A percentile compares a stretch with the other conserved stretches of the same genome.
Conservation (phyloP, 306 rosid species). For the Vigna radiata region DNA sequence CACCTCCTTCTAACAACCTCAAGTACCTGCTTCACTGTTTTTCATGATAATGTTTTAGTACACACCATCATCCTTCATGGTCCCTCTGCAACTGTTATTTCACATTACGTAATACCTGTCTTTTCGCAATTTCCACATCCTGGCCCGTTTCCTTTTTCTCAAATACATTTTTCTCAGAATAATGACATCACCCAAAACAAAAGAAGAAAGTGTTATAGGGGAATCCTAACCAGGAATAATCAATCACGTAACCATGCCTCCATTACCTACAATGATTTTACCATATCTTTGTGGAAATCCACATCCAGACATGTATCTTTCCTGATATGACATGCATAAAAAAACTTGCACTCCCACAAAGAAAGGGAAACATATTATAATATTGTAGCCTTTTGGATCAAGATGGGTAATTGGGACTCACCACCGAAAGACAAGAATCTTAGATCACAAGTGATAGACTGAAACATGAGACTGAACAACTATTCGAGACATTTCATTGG, state of each 20-base stretch:
- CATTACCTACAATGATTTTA: slow-evolving; percentile 38
- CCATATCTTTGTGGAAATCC: slow-evolving; percentile 37
- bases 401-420: slow-evolving; percentile 31
- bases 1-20: not conserved
- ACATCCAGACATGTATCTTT: slow-evolving; percentile 7
- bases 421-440: slow-evolving; percentile 46
- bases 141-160: not conserved
- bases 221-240: slow-evolving; percentile 37
- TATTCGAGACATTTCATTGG: slow-evolving; percentile 1
- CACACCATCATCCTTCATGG: not conserved
- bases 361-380: not conserved
- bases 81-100: slow-evolving; percentile 34
- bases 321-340: not conserved
- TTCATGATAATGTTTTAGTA: slow-evolving; percentile 5
- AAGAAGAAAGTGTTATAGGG: not conserved
- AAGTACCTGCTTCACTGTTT: not conserved
- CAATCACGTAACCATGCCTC: slow-evolving; percentile 43
- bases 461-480: not conserved
- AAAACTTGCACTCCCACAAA: slow-evolving; percentile 26
- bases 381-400: slow-evolving; percentile 27
- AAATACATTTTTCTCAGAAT: slow-evolving; percentile 31
- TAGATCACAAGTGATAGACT: not conserved
- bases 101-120: slow-evolving; percentile 24
- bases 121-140: not conserved
- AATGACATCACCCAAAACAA: not conserved